Evolutionary conservation across 78 protist species (phyloP).

Genomic region (Speleostelium caveatum): DNA sequence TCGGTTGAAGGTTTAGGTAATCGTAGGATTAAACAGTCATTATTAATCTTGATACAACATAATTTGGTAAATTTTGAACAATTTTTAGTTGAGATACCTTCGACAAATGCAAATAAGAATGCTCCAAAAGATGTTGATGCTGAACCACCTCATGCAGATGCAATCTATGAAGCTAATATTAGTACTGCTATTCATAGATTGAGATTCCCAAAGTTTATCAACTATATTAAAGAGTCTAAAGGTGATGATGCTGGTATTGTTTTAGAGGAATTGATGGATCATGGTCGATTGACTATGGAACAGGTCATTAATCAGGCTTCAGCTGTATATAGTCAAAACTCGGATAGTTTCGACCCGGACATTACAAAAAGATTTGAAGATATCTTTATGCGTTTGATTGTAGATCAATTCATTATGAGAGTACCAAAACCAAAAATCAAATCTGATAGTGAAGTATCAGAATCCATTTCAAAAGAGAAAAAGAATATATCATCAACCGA

Average conservation of each 20-base stretch:
- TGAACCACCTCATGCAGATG: conserved; percentile 20
- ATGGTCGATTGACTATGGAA: conserved; percentile 76
- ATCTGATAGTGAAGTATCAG: not conserved
- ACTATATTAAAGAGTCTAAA: conserved; percentile 11
- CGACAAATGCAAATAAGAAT: not conserved
- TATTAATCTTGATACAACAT: conserved; percentile 70
- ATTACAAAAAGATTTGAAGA: conserved; percentile 51
- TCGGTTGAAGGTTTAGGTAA: not conserved
- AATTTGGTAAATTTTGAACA: conserved; percentile 47
- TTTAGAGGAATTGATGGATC: conserved; percentile 50
- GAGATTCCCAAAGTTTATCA: conserved; percentile 56
- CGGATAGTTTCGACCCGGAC: conserved; percentile 14
- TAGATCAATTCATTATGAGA: conserved; percentile 74
- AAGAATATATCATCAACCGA: not conserved
- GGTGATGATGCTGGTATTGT: conserved; percentile 47
- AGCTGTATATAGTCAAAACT: not conserved
- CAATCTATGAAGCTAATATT: conserved; percentile 28
- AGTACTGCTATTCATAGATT: conserved; percentile 62
- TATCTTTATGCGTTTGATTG: conserved; percentile 28
- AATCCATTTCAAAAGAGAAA: not conserved
- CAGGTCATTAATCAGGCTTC: conserved; percentile 15
- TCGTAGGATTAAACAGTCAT: conserved; percentile 8
- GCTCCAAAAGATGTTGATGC: conserved; percentile 1
- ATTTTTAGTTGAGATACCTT: not conserved
- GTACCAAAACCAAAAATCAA: conserved; percentile 43